Evolutionary conservation across 2,329 filamentous ascomycete genomes (phyloP), one percentile per base, ranked within the genome.

Genomic region (Allantophomopsis cytisporea): DNA sequence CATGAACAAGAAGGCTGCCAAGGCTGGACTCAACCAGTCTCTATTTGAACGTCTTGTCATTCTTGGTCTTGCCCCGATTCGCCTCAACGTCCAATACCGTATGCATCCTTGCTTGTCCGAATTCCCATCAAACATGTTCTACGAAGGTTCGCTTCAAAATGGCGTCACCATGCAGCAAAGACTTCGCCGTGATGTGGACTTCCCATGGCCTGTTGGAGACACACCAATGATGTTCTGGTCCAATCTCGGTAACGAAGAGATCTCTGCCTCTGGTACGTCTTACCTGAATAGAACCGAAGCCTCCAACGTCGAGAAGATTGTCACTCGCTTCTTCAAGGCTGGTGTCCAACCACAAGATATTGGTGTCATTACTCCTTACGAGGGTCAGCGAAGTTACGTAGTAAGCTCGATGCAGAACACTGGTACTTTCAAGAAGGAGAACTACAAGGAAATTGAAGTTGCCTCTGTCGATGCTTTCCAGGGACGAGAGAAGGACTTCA

Each of bases 201-300:
- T 98, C 59, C 91, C 91, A 11, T 98, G 91, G 91, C 91, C 91
- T 2, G 85, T 94, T 21, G 76, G 70, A 15, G 89, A 96, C 57
- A 86, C 80, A 50, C 91, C 91, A 3, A 98, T 98, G 91, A 96
- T 96, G 91, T 98, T 98, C 65, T 98, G 91, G 91, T 94, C 87
- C 18, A 98, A 98, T 57, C 68, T 95, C 40, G 91, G 91, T 43
- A 94, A 93, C 43, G 91, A 98, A 60, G 91, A 98, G 60, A 98
- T 98, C 38, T 95, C 89, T 6, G 91, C 91, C 1, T 95, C 88
- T 18, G 91, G 91, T 54, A 98, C 91, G 2, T 96, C 89, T 2
- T 98, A 98, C 56, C 80, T 98, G 49, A 98, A 98, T 61, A 84
- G 91, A 36, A 96, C 91, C 1, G 91, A 98, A 60, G 88, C 91